Percentiles rank a stretch among this genome's conserved stretches.
phyloP scores from a whole-genome alignment of 2,329 filamentous ascomycete species.

The Apiospora koreana region DNA sequence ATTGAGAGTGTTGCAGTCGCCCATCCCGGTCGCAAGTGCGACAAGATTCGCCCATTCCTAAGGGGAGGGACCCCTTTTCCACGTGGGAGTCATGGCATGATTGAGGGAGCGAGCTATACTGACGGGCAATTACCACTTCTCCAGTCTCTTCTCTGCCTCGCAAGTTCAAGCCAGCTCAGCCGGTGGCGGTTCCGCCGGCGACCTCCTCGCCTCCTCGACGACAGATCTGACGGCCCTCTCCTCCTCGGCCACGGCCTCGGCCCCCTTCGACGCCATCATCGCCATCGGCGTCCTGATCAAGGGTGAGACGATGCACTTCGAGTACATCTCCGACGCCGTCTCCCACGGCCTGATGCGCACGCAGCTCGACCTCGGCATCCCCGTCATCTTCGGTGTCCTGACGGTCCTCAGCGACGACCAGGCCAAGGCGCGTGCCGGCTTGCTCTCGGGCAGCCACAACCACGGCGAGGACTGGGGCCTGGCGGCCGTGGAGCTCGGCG shows the following conservation, averaged over 20 bases:
- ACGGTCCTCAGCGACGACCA: constrained; percentile 89
- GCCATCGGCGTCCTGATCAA: constrained; percentile 97
- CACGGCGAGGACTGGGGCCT: constrained; percentile 96
- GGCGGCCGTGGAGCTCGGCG: constrained; percentile 90
- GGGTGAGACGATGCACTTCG: constrained; percentile 98
- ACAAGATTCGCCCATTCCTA: too few relatives aligned
- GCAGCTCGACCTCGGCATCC: constrained; percentile 84
- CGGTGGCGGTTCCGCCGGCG: constrained; percentile 64
- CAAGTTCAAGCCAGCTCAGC: constrained; percentile 74
- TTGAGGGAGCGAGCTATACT: neutral
- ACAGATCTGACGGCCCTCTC: constrained; percentile 66
- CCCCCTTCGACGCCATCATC: constrained; percentile 89
- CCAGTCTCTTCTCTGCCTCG: constrained; percentile 79
- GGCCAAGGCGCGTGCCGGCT: constrained; percentile 79
- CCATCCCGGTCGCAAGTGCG: neutral
- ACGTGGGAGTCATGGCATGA: too few relatives aligned
- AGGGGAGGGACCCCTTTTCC: too few relatives aligned
- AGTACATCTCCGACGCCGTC: constrained; percentile 93
- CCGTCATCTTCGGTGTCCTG: constrained; percentile 88
- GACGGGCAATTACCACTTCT: neutral
- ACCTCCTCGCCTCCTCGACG: constrained; percentile 72
- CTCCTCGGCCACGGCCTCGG: constrained; percentile 42
- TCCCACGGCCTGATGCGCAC: constrained; percentile 93
- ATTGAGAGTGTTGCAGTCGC: constrained; percentile 12
- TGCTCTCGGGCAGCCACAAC: constrained; percentile 72